phyloP scores from a whole-genome alignment of 1,139 yeast species.

The Nakaseomyces glabratus region DNA sequence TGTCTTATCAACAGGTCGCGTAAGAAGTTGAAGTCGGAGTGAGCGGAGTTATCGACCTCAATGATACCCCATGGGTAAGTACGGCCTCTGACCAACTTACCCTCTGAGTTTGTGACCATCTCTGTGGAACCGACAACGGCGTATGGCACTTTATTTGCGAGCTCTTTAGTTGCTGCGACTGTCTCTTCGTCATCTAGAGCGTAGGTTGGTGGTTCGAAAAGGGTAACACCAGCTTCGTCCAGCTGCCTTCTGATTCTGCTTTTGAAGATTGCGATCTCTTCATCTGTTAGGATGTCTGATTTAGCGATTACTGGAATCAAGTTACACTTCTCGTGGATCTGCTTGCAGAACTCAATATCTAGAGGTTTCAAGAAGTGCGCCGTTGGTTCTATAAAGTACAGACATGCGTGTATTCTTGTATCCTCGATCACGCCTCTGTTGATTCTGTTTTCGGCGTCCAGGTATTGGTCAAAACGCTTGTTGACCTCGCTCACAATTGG shows the following conservation, averaged over 20 bases:
- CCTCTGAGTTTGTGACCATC: slow-evolving; percentile 64
- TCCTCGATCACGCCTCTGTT: slow-evolving; percentile 68
- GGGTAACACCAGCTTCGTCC: slow-evolving; percentile 60
- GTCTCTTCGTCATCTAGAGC: slow-evolving; percentile 87
- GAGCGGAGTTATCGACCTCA: slow-evolving; percentile 91
- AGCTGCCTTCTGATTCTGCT: slow-evolving; percentile 68
- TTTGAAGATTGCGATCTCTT: slow-evolving; percentile 72
- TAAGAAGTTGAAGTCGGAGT: slow-evolving; percentile 85
- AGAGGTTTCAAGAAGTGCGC: slow-evolving; percentile 87
- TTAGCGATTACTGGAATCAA: slow-evolving; percentile 92
- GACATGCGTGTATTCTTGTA: slow-evolving; percentile 76
- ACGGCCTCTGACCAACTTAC: slow-evolving; percentile 83
- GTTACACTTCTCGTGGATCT: slow-evolving; percentile 84
- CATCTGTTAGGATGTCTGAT: slow-evolving; percentile 86
- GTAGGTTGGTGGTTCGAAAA: slow-evolving; percentile 71
- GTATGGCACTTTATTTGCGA: slow-evolving; percentile 73
- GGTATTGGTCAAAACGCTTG: slow-evolving; percentile 72
- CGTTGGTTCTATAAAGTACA: slow-evolving; percentile 92
- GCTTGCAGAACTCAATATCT: slow-evolving; percentile 83
- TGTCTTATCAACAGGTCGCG: slow-evolving; percentile 85
- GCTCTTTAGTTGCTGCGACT: slow-evolving; percentile 51
- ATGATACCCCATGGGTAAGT: slow-evolving; percentile 96
- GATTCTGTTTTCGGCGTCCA: slow-evolving; percentile 84
- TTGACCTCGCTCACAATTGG: slow-evolving; percentile 90
- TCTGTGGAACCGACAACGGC: slow-evolving; percentile 90